Evolutionary conservation across 202 grass and related monocot genomes (phyloP).

Genomic region (Thinopyrum obtusiflorum): DNA sequence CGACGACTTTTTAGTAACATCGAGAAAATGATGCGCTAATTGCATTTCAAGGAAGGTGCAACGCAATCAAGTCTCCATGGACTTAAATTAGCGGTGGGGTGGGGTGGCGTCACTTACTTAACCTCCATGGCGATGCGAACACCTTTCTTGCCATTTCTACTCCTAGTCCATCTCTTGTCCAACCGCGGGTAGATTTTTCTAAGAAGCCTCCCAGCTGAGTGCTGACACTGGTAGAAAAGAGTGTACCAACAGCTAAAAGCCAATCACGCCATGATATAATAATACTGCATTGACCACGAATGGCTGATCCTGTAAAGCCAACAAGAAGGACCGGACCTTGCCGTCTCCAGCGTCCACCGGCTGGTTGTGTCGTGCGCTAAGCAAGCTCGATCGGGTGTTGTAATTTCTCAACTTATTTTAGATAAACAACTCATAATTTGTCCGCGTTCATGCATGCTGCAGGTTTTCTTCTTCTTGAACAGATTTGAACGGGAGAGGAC

Average conservation of each 20-base stretch:
- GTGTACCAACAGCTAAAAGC: background rate
- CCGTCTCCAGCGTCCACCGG: background rate
- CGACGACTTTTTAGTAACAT: background rate
- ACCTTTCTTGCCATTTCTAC: background rate
- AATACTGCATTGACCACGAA: background rate
- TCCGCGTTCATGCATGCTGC: background rate
- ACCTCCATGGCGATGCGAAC: background rate
- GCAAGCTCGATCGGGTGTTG: background rate
- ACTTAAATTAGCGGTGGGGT: background rate
- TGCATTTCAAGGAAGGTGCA: background rate
- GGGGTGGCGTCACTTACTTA: background rate
- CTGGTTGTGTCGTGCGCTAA: background rate
- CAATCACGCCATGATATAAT: background rate
- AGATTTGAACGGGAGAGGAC: background rate
- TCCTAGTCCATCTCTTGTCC: background rate
- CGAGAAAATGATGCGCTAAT: background rate
- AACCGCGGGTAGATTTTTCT: background rate
- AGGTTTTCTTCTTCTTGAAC: background rate
- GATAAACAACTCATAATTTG: too few relatives aligned
- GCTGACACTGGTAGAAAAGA: conserved; percentile 2
- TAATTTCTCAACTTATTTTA: too few relatives aligned
- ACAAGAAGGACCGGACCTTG: background rate
- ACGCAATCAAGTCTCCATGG: background rate
- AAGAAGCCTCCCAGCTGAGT: background rate
- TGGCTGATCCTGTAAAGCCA: background rate